Conservation (phyloP, 768 basidiomycete genomes). For the Hydnomerulius pinastri region DNA sequence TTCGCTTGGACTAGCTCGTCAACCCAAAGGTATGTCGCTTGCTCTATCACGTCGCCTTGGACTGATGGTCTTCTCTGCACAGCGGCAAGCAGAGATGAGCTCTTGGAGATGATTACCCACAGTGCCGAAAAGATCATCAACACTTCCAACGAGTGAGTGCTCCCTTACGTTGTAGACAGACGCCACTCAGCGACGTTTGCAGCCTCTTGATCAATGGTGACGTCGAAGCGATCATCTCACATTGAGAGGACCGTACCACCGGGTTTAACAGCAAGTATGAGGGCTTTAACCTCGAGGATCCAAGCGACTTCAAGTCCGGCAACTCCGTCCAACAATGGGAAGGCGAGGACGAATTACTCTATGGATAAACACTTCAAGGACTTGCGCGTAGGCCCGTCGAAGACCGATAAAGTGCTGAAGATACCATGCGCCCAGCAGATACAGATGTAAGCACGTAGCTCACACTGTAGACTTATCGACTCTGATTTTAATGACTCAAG, state of each 20-base stretch:
- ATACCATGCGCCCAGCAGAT: slow-evolving; percentile 86
- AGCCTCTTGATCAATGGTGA: slow-evolving; percentile 83
- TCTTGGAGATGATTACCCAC: slow-evolving; percentile 97
- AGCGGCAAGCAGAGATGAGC: slow-evolving; percentile 94
- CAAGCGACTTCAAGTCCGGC: slow-evolving; percentile 96
- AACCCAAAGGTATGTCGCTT: slow-evolving; percentile 65
- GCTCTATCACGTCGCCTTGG: not conserved
- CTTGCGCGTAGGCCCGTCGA: slow-evolving; percentile 76
- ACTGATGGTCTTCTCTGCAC: slow-evolving; percentile 7
- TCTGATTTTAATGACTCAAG: no score
- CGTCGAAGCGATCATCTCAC: slow-evolving; percentile 90
- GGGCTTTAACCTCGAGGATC: slow-evolving; percentile 87
- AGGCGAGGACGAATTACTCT: slow-evolving; percentile 94
- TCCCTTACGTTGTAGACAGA: not conserved
- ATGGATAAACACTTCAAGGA: slow-evolving; percentile 97
- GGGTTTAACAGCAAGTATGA: slow-evolving; percentile 93
- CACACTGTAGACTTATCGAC: no score
- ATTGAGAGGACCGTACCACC: slow-evolving; percentile 87
- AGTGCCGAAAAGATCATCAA: slow-evolving; percentile 98
- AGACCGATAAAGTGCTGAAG: slow-evolving; percentile 81
- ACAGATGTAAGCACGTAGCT: slow-evolving; percentile 74
- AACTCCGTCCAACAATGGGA: slow-evolving; percentile 93
- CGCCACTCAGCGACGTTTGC: not conserved
- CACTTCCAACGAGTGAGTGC: slow-evolving; percentile 63
- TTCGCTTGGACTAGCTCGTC: slow-evolving; percentile 93